Evolutionary conservation across 2,329 filamentous ascomycete genomes (phyloP).

Genomic region (Fusarium chuoi): DNA sequence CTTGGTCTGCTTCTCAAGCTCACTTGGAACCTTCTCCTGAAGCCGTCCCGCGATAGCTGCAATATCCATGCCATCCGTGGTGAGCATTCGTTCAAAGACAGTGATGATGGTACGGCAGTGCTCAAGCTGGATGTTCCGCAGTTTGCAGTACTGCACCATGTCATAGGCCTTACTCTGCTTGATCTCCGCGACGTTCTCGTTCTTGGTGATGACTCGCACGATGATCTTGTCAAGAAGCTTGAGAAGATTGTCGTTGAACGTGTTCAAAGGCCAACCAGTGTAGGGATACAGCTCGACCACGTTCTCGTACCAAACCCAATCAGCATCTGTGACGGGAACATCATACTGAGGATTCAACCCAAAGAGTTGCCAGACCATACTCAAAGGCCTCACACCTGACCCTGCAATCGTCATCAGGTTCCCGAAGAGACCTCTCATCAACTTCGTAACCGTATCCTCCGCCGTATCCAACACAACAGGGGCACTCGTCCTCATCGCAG

Average conservation of each 20-base stretch:
- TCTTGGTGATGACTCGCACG: slow-evolving; percentile 1
- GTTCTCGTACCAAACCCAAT: slow-evolving; percentile 22
- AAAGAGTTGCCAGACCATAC: slow-evolving; percentile 22
- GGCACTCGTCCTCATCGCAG: background rate
- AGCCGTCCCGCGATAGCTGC: background rate
- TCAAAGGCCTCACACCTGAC: background rate
- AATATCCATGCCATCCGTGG: accelerated
- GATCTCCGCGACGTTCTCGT: background rate
- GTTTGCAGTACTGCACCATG: slow-evolving; percentile 3
- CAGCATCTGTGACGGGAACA: background rate
- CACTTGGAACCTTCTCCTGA: background rate
- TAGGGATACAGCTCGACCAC: slow-evolving; percentile 17
- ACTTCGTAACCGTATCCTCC: background rate
- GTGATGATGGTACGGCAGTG: slow-evolving; percentile 10
- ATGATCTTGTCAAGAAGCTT: slow-evolving; percentile 24
- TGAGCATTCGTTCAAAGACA: slow-evolving; percentile 7
- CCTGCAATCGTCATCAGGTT: slow-evolving; percentile 21
- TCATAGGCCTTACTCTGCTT: background rate
- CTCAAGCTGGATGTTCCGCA: slow-evolving; percentile 19
- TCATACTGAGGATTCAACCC: background rate
- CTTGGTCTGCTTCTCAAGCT: slow-evolving; percentile 3
- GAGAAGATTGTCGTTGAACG: slow-evolving; percentile 3
- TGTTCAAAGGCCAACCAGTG: slow-evolving; percentile 9
- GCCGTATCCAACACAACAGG: slow-evolving; percentile 4
- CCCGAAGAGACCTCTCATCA: slow-evolving; percentile 14